Conservation (phyloP, 768 basidiomycete species). For the Russula earlei region DNA sequence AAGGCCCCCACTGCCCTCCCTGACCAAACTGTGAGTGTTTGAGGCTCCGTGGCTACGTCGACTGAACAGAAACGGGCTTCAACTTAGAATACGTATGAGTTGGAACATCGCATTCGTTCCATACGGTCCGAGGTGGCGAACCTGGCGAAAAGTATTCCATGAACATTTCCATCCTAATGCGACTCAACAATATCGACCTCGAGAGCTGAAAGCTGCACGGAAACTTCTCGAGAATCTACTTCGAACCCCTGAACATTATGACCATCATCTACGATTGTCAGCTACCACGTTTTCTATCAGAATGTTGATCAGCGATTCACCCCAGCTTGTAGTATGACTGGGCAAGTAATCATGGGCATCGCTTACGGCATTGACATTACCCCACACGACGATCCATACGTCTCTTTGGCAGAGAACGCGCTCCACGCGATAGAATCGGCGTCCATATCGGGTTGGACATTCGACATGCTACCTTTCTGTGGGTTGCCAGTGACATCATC, state of each 20-base stretch:
- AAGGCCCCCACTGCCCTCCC: constrained; percentile 7
- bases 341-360: constrained; percentile 20
- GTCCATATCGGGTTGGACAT: constrained; percentile 12
- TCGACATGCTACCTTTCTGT: constrained; percentile 19
- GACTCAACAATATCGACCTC: constrained; percentile 7
- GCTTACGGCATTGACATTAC: constrained; percentile 19
- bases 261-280: constrained; percentile 11
- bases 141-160: constrained; percentile 13
- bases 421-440: constrained; percentile 15
- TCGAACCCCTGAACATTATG: constrained; percentile 7
- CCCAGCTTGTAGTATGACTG: constrained; percentile 8
- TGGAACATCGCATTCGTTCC: constrained; percentile 17
- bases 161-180: constrained; percentile 12
- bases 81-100: constrained; percentile 6
- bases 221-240: constrained; percentile 13
- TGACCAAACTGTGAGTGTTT: constrained; percentile 12
- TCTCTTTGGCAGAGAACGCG: constrained; percentile 17
- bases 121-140: constrained; percentile 10
- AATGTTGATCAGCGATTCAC: constrained; percentile 4
- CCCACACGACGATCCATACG: constrained; percentile 18
- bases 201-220: constrained; percentile 11
- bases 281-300: not conserved
- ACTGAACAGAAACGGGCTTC: not conserved
- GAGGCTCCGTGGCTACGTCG: not conserved
- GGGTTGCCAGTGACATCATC: not conserved